Evolutionary conservation across 139 green algal genomes (phyloP).

Genomic region (Chlorella sp.): DNA sequence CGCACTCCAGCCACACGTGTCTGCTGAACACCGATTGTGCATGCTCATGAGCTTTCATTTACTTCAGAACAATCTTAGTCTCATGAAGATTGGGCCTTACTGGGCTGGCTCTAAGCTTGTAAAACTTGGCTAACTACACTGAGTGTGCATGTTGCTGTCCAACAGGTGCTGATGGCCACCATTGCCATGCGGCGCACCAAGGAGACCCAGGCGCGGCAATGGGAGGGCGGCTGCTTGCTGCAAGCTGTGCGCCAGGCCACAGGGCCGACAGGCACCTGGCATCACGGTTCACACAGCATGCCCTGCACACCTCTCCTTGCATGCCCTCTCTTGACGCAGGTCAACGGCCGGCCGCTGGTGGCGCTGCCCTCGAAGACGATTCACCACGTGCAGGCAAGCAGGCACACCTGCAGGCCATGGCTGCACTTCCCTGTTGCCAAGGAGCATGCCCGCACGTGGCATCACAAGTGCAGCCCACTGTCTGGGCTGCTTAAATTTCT

Average conservation of each 20-base stretch:
- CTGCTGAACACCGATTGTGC: too few species aligned
- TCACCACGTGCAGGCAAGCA: slow-evolving; percentile 27
- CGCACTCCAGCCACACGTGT: too few species aligned
- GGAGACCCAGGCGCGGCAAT: slow-evolving; percentile 8
- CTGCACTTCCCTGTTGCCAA: too few species aligned
- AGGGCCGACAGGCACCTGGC: not conserved
- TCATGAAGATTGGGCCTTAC: too few species aligned
- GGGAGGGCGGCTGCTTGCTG: not conserved
- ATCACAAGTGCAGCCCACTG: too few species aligned
- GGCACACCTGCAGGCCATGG: too few species aligned
- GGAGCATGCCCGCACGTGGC: too few species aligned
- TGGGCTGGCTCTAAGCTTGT: not conserved
- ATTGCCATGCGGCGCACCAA: slow-evolving; percentile 69
- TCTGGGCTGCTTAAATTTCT: too few species aligned
- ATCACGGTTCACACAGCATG: not conserved
- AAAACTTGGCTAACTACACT: too few species aligned
- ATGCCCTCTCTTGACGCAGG: not conserved
- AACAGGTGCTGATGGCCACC: slow-evolving; percentile 58
- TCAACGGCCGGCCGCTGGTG: slow-evolving; percentile 57
- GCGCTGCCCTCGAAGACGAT: slow-evolving; percentile 56
- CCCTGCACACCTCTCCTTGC: not conserved
- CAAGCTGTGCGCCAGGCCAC: not conserved
- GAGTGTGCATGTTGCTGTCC: not conserved
- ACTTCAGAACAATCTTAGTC: too few species aligned
- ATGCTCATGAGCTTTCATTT: too few species aligned